Evolutionary conservation across 2,329 filamentous ascomycete species (phyloP).

Genomic region (Colletotrichum aenigma): DNA sequence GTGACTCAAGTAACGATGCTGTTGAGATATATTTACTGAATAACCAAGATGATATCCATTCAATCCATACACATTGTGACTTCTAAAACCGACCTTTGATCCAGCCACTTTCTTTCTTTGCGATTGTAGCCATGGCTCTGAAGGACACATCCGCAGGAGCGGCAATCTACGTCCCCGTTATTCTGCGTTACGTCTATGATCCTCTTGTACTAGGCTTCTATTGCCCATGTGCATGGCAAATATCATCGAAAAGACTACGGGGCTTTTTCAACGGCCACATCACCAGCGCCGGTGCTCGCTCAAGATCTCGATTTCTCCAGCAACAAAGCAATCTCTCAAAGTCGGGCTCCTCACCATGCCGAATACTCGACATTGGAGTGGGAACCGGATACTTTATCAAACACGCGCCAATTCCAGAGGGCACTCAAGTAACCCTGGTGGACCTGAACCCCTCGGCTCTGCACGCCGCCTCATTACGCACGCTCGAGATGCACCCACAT

Average conservation of each 20-base stretch:
- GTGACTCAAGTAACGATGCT: not conserved
- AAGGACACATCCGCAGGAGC: constrained; percentile 1
- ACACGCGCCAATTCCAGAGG: not conserved
- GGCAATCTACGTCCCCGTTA: not conserved
- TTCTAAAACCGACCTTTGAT: rapidly evolving
- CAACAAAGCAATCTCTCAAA: not conserved
- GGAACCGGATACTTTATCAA: not conserved
- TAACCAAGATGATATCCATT: not conserved
- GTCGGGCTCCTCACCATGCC: not conserved
- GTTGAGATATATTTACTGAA: not conserved
- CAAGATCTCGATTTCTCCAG: constrained; percentile 24
- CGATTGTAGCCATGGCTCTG: not conserved
- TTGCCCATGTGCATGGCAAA: constrained; percentile 36
- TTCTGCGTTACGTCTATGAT: constrained; percentile 29
- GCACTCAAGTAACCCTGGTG: not conserved
- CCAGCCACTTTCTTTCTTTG: not conserved
- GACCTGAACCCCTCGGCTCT: constrained; percentile 6
- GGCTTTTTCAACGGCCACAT: constrained; percentile 28
- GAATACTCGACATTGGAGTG: not conserved
- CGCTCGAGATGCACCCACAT: not conserved
- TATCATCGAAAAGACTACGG: not conserved
- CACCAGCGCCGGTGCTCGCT: constrained; percentile 30
- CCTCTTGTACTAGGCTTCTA: constrained; percentile 35
- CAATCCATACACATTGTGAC: not conserved
- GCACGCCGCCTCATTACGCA: not conserved